These are phyloP conservation scores for Kodamaea alishanica DNA, from an alignment of 1,139 yeast genomes.

Conservation along the genomic window DNA sequence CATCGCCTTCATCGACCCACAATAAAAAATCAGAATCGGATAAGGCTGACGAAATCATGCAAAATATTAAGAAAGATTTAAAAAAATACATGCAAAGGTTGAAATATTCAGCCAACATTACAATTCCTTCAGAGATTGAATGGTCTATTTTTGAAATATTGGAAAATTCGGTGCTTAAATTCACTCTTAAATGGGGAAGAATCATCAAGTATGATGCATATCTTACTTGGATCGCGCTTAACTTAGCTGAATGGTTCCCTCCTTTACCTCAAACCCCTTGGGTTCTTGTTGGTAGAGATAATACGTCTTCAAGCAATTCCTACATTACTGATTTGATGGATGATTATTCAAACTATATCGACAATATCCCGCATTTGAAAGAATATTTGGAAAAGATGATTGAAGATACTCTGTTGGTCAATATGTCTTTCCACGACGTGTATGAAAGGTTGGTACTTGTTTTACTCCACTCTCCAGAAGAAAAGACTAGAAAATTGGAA, in stretches of 20 bases:
- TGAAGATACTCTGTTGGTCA: conserved; percentile 24
- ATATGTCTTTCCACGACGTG: conserved; percentile 59
- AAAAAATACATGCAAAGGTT: conserved; percentile 49
- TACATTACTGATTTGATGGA: conserved; percentile 40
- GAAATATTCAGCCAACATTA: conserved; percentile 16
- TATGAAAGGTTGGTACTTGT: conserved; percentile 77
- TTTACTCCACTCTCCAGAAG: conserved; percentile 66
- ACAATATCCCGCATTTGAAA: conserved; percentile 28
- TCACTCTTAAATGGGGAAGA: conserved; percentile 74
- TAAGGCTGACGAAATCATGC: conserved; percentile 21
- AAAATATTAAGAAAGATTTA: conserved; percentile 48
- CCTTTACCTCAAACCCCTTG: conserved; percentile 47
- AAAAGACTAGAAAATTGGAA: conserved; percentile 11
- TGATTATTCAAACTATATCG: conserved; percentile 48
- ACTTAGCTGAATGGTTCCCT: conserved; percentile 88
- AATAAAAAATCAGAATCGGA: conserved; percentile 9
- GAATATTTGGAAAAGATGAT: conserved; percentile 25
- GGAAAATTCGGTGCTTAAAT: conserved; percentile 59
- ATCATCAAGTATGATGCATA: conserved; percentile 77
- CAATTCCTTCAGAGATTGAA: conserved; percentile 38
- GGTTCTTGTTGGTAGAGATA: conserved; percentile 44
- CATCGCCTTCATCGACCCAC: not conserved
- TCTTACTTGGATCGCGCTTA: conserved; percentile 82
- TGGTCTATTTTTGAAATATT: conserved; percentile 52
- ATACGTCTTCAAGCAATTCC: conserved; percentile 20